These are phyloP conservation scores for Scheffersomyces coipomensis DNA, from an alignment of 805 yeast species.

Conservation along the genomic window DNA sequence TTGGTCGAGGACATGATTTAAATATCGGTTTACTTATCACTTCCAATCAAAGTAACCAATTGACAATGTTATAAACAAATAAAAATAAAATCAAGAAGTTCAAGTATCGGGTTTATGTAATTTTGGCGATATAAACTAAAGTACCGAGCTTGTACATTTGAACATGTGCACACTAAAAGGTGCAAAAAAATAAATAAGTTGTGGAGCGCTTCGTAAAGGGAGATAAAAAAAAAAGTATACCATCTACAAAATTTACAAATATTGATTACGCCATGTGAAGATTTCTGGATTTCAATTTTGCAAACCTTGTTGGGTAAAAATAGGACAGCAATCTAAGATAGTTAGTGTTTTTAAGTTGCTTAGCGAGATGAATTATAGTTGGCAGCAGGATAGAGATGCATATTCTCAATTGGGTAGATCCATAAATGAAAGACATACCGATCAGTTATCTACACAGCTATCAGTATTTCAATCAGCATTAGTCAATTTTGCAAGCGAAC, in stretches of 20 bases:
- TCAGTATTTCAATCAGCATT: constrained; percentile 75
- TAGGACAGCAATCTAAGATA: too few relatives aligned
- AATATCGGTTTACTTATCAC: too few relatives aligned
- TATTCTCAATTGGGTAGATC: constrained; percentile 52
- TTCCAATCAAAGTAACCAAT: background rate
- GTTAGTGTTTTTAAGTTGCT: too few relatives aligned
- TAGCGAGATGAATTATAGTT: constrained; percentile 1
- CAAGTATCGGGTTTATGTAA: too few relatives aligned
- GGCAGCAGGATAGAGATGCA: constrained; percentile 19
- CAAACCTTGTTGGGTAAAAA: too few relatives aligned
- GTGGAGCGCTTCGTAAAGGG: too few relatives aligned
- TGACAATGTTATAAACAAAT: background rate
- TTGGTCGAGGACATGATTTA: constrained; percentile 1
- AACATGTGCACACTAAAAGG: too few relatives aligned
- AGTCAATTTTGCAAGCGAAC: constrained; percentile 70
- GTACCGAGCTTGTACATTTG: too few relatives aligned
- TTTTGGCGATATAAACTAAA: too few relatives aligned
- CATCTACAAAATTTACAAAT: background rate
- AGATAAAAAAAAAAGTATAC: background rate
- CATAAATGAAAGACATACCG: constrained; percentile 52
- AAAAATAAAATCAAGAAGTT: background rate
- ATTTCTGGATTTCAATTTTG: too few relatives aligned
- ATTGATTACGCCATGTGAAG: background rate
- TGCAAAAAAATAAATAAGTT: too few relatives aligned
- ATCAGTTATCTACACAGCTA: constrained; percentile 67